Conservation (phyloP, 2,329 filamentous ascomycete species). For the Calonectria multiphialidica region DNA sequence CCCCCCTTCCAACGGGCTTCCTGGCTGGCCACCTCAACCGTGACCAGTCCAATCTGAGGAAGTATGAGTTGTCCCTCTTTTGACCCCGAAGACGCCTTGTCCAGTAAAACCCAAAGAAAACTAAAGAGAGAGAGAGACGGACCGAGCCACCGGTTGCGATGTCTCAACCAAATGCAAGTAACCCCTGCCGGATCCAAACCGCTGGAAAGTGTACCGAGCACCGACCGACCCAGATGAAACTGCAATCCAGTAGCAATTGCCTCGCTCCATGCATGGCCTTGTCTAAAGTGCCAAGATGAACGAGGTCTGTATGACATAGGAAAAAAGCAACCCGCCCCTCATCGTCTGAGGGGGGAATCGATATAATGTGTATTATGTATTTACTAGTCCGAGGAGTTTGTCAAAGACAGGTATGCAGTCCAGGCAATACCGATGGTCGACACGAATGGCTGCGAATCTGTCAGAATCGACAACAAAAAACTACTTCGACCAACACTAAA, state of each 20-base stretch:
- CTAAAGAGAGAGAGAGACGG: not conserved
- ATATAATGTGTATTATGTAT: constrained; percentile 21
- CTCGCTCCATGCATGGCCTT: not conserved
- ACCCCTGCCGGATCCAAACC: constrained; percentile 7
- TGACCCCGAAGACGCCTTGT: constrained; percentile 15
- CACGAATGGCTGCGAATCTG: constrained; percentile 82
- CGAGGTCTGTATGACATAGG: not conserved
- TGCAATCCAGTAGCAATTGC: not conserved
- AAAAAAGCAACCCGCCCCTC: not conserved
- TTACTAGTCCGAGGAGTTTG: constrained; percentile 84
- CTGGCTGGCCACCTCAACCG: not conserved
- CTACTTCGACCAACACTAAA: not conserved
- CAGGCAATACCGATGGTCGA: constrained; percentile 96
- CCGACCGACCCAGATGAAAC: not conserved
- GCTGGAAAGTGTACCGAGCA: not conserved
- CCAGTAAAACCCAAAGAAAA: not conserved
- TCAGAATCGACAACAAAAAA: constrained; percentile 15
- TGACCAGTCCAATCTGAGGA: not conserved
- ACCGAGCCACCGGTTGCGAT: not conserved
- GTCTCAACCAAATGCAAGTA: constrained; percentile 16
- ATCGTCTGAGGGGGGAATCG: not conserved
- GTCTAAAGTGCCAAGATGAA: not conserved
- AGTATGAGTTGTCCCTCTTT: not conserved
- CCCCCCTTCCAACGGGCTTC: not conserved
- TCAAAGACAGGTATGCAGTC: constrained; percentile 95